Base-by-base conservation (phyloP, 345 rosid species). In the Triadica sebifera region DNA sequence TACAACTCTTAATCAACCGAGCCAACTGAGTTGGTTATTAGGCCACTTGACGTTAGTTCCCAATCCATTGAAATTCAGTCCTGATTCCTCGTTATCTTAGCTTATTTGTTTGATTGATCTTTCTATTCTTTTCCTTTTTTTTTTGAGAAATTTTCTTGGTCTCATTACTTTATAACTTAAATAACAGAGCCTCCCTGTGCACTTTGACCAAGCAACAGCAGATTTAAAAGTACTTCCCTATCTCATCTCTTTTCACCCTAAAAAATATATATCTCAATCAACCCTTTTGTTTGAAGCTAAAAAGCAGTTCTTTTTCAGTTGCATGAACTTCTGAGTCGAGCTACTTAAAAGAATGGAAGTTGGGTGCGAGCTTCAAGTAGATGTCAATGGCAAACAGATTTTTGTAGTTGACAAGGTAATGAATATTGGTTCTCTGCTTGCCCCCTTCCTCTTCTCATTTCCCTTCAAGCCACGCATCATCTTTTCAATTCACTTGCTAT, bases 351-450 rank as follows among this genome's bases (percentile, higher is more conserved):
- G 59, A 16, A 86, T 86, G 91, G 84, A 75, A 74, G 38, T 11
- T 15, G 72, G 85, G 79, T 81, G 85, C 77, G 75, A 80, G 74
- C 86, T 86, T 77, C 75, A 82, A 82, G 89, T 86, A 12, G 89
- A 87, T 11, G 86, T 89, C 84, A 85, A 89, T 59, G 91, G 87
- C 11, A 80, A 85, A 71, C 85, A 81, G 38, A 73, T 61, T 78
- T 85, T 89, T 87, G 62, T 75, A 60, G 90, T 86, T 68, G 74
- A 84, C 82, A 83, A 78, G 94, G 90, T 87, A 79, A 47, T 2
- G 34, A 29, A 29, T 29, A 29, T 43, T 12, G 12, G 64, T 25
- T 59, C 19, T 34, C 56, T 67, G 13, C 19, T 1, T 67, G 5
- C 39, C 8, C 9, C 19, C 25, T 6, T 7, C 38, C 3, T 4